Percentiles rank a stretch among this genome's conserved stretches.
phyloP scores from a whole-genome alignment of 2,329 filamentous ascomycete species.

The Epichloe aotearoae region DNA sequence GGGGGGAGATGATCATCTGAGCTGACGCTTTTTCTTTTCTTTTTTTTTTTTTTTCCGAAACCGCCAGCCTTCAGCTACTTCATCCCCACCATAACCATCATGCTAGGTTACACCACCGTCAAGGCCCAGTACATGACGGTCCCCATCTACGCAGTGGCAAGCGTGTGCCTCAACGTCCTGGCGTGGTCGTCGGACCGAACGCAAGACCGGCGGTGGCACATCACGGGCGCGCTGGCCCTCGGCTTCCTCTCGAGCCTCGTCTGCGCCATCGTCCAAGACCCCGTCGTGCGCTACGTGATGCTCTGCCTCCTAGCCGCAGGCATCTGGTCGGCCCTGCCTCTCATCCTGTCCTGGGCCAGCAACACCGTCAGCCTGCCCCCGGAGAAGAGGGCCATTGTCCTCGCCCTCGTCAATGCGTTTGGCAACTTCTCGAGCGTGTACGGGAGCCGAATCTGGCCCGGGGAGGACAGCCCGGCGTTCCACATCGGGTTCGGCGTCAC shows the following conservation, averaged over 20 bases:
- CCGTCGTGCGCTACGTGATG: conserved; percentile 17
- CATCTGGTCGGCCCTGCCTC: conserved; percentile 5
- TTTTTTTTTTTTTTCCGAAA: too few relatives aligned
- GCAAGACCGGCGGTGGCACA: conserved; percentile 12
- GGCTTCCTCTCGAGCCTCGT: conserved; percentile 10
- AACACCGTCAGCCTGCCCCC: conserved; percentile 14
- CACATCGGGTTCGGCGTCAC: conserved; percentile 17
- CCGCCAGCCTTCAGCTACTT: conserved; percentile 33
- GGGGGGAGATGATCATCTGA: too few relatives aligned
- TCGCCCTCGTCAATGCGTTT: conserved; percentile 19
- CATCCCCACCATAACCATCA: conserved; percentile 36
- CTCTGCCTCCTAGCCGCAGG: conserved; percentile 4
- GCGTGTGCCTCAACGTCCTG: conserved; percentile 10
- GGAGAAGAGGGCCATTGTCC: conserved; percentile 19
- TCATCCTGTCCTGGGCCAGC: conserved; percentile 16
- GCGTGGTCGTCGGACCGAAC: conserved; percentile 12
- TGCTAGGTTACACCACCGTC: conserved; percentile 29
- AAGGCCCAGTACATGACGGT: conserved; percentile 35
- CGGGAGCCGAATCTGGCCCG: conserved; percentile 18
- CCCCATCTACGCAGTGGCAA: conserved; percentile 10
- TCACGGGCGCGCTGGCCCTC: conserved; percentile 8
- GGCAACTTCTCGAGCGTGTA: conserved; percentile 20
- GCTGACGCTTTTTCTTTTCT: too few relatives aligned
- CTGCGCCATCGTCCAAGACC: conserved; percentile 11
- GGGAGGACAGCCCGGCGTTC: conserved; percentile 13